These are phyloP conservation scores for Sporothrix euskadiensis DNA, from an alignment of 2,329 filamentous ascomycete species.

Conservation along the genomic window DNA sequence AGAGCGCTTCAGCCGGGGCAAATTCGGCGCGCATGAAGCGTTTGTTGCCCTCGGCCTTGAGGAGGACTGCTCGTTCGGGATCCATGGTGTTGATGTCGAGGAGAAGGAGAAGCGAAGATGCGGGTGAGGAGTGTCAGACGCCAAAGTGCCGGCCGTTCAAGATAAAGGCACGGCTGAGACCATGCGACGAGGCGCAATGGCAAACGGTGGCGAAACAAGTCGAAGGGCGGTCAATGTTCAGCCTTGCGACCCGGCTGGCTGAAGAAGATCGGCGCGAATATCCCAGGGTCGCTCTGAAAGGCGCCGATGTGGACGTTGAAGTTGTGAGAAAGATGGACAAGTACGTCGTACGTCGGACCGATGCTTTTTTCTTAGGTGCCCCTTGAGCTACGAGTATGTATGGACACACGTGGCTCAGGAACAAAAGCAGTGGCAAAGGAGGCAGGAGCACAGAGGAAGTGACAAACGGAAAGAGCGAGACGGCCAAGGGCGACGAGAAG, in stretches of 20 bases:
- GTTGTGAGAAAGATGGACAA: not conserved
- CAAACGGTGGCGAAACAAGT: not conserved
- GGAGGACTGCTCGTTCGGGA: slow-evolving; percentile 41
- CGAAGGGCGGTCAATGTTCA: not conserved
- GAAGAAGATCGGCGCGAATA: not conserved
- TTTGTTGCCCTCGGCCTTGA: slow-evolving; percentile 63
- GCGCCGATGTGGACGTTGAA: not conserved
- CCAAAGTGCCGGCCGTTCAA: not conserved
- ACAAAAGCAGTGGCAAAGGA: not conserved
- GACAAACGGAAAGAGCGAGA: not conserved
- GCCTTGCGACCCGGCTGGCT: not conserved
- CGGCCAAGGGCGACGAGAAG: not conserved
- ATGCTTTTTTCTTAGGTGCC: not conserved
- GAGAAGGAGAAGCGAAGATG: not conserved
- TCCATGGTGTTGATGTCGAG: slow-evolving; percentile 24
- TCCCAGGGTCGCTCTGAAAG: not conserved
- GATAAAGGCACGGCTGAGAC: not conserved
- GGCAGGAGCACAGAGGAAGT: not conserved
- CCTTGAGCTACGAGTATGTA: not conserved
- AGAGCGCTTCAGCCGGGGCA: slow-evolving; percentile 64
- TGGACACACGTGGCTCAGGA: not conserved
- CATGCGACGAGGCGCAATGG: not conserved
- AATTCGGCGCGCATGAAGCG: slow-evolving; percentile 68
- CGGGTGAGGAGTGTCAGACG: not conserved
- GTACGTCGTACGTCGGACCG: no score